Percentiles rank a stretch among this genome's conserved stretches.
Conservation (phyloP, 257 asterid genomes). For the Nicotiana otophora region DNA sequence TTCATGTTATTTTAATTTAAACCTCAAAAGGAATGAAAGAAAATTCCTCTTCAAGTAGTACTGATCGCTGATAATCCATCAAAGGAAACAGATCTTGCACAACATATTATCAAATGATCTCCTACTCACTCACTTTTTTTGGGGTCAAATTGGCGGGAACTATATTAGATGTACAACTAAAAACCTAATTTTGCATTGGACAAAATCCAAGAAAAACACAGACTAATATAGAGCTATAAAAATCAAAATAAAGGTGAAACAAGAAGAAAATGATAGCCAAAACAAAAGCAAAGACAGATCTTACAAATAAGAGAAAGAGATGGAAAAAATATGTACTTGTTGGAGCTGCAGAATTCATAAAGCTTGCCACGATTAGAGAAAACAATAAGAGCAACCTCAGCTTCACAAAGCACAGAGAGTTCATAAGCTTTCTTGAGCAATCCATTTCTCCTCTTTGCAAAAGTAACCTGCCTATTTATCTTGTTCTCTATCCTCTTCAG, state of each 20-base stretch:
- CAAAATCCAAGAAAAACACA: background rate
- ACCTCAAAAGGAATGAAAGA: background rate
- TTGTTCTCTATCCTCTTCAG: slow-evolving; percentile 87
- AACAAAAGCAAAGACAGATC: background rate
- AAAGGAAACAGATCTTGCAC: background rate
- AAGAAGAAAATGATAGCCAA: background rate
- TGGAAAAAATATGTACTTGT: slow-evolving; percentile 40
- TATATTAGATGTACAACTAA: background rate
- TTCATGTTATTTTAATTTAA: background rate
- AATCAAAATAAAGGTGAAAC: background rate
- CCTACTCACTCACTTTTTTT: background rate
- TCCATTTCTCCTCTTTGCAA: slow-evolving; percentile 86
- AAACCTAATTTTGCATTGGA: background rate
- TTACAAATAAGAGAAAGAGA: background rate
- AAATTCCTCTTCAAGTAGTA: background rate
- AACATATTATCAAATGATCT: background rate
- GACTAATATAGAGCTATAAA: background rate
- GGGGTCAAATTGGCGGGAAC: background rate
- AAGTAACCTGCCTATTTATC: slow-evolving; percentile 83
- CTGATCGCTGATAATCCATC: too few relatives aligned
- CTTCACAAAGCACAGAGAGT: slow-evolving; percentile 75
- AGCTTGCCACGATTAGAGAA: slow-evolving; percentile 95
- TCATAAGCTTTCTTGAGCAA: slow-evolving; percentile 77
- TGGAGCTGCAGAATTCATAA: slow-evolving; percentile 77
- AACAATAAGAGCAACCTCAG: slow-evolving; percentile 77